Base-by-base conservation (phyloP, 1,139 yeast species). In the Blastobotrys elegans region DNA sequence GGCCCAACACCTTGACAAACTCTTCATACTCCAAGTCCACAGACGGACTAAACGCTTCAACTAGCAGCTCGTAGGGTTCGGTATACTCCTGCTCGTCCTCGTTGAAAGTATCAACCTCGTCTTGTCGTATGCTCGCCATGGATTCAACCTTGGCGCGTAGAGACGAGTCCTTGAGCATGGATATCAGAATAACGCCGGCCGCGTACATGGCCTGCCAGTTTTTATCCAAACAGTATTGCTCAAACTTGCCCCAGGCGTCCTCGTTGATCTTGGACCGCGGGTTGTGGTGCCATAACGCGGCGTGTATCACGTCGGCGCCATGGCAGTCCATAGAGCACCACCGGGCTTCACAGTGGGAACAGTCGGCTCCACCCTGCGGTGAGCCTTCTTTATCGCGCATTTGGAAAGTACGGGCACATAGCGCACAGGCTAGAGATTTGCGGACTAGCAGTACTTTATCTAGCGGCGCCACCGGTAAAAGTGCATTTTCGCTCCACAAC, bases 161-260 rank as follows among this genome's bases (percentile, higher is more conserved):
- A 1, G 72, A 56, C 46, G 74, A 73, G 55, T 79, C 83, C 46
- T 68, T 63, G 35, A 80, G 53, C 34, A 69, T 58, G 31, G 74
- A 66, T 1, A 87, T 79, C 55, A 77, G 72, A 6, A 82, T 75
- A 40, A 79, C 62, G 0, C 84, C 82, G 42, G 80, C 72, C 1
- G 88, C 82, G 61, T 75, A 84, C 13, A 83, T 79, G 0, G 86
- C 88, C 54, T 75, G 75, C 83, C 90, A 82, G 50, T 79, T 76
- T 52, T 82, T 80, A 33, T 78, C 77, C 43, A 76, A 67, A 59
- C 92, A 84, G 60, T 73, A 83, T 31, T 76, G 74, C 53, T 81
- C 84, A 56, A 81, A 76, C 26, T 66, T 70, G 31, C 66, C 64
- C 77, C 84, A 84, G 4, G 74, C 75, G 13, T 69, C 63, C 0